phyloP scores from a whole-genome alignment of 2,329 filamentous ascomycete genomes.

The Thermochaetoides dissita region DNA sequence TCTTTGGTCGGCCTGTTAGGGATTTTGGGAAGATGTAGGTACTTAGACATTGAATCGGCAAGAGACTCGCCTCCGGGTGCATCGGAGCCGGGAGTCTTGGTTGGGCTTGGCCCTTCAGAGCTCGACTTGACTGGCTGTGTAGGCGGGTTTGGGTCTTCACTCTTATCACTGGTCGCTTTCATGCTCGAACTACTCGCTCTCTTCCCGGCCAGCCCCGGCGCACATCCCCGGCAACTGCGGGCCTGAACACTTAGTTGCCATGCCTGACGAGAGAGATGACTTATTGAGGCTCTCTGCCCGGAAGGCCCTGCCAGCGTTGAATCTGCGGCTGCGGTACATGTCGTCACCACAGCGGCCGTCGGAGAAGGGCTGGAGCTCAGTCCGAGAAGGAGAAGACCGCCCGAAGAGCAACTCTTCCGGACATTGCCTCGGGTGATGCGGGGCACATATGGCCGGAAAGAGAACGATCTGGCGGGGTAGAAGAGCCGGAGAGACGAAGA shows the following conservation, averaged over 20 bases:
- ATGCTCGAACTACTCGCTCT: constrained; percentile 21
- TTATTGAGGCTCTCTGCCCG: constrained; percentile 20
- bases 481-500: constrained; percentile 6
- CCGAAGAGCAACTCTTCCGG: constrained; percentile 38
- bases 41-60: constrained; percentile 41
- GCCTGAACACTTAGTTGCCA: constrained; percentile 14
- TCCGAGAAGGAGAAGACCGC: constrained; percentile 38
- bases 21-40: constrained; percentile 50
- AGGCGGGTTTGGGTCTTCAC: neutral
- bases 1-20: constrained; percentile 87
- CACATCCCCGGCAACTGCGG: too few species aligned
- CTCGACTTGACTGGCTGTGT: too few species aligned
- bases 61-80: constrained; percentile 25
- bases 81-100: constrained; percentile 3
- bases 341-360: constrained; percentile 24
- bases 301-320: constrained; percentile 18
- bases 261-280: constrained; percentile 23
- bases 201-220: neutral
- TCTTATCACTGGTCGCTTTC: constrained; percentile 14
- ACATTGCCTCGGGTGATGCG: constrained; percentile 26
- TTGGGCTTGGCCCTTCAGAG: neutral
- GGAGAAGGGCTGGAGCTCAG: constrained; percentile 26
- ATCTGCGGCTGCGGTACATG: constrained; percentile 26
- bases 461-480: constrained; percentile 15
- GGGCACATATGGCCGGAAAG: constrained; percentile 15